A percentile compares a stretch with the other conserved stretches of the same genome.
Evolutionary conservation across 768 basidiomycete species (phyloP).

Genomic region (Lactarius akahatsu): DNA sequence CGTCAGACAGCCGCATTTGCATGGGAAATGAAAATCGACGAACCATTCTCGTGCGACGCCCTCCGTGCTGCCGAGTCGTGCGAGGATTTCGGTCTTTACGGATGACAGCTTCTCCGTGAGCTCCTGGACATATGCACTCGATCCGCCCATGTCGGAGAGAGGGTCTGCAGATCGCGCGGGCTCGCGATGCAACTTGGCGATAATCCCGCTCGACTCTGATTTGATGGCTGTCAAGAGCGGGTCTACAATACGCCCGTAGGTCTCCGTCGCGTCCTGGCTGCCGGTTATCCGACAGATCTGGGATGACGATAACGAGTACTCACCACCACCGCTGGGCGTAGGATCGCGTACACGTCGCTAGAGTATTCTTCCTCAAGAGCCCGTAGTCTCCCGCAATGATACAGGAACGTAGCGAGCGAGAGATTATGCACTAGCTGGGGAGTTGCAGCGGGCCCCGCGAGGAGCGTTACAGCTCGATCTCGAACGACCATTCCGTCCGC

Average conservation of each 20-base stretch:
- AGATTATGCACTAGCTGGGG: conserved; percentile 78
- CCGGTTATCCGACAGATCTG: conserved; percentile 1
- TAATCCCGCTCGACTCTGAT: conserved; percentile 75
- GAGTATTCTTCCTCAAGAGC: conserved; percentile 68
- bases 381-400: conserved; percentile 71
- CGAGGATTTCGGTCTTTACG: conserved; percentile 74
- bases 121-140: conserved; percentile 90
- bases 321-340: conserved; percentile 63
- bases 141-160: conserved; percentile 49
- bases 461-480: conserved; percentile 74
- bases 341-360: conserved; percentile 51
- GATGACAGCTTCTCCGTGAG: conserved; percentile 84
- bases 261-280: conserved; percentile 48
- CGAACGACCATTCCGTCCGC: conserved; percentile 67
- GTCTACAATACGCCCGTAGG: conserved; percentile 58
- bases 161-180: conserved; percentile 74
- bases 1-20: neutral
- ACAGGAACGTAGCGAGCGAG: conserved; percentile 74
- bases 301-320: conserved; percentile 26
- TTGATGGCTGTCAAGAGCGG: conserved; percentile 67
- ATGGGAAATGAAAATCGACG: conserved; percentile 24
- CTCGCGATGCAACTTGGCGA: conserved; percentile 80
- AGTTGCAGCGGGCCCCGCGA: conserved; percentile 76
- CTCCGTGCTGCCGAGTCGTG: conserved; percentile 62
- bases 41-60: conserved; percentile 77